Percentiles rank a stretch among this genome's conserved stretches.
Evolutionary conservation across 129 eudicot genomes (phyloP).

Genomic region (Tagetes patula): DNA sequence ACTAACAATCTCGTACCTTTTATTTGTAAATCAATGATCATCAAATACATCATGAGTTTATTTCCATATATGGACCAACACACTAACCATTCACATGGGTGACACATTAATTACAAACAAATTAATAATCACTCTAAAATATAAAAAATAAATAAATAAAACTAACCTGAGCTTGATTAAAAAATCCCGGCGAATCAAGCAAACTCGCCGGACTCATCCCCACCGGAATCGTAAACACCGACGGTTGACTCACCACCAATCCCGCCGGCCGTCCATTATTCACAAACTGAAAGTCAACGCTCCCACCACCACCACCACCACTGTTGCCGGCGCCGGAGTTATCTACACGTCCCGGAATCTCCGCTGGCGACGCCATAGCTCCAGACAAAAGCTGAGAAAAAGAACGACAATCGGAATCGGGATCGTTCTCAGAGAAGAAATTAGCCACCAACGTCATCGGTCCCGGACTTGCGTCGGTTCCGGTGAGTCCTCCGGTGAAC

Average conservation of each 20-base stretch:
- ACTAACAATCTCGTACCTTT: too few relatives aligned
- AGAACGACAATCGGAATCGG: constrained; percentile 68
- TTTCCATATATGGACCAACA: constrained; percentile 18
- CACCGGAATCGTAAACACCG: constrained; percentile 63
- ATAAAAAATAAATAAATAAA: too few relatives aligned
- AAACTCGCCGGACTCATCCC: constrained; percentile 81
- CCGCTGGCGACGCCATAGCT: constrained; percentile 53
- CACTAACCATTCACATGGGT: constrained; percentile 14
- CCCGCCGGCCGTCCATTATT: constrained; percentile 52
- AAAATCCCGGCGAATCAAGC: constrained; percentile 74
- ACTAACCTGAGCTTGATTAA: constrained; percentile 52
- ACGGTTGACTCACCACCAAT: constrained; percentile 56
- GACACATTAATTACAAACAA: constrained; percentile 15
- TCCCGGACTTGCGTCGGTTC: constrained; percentile 64
- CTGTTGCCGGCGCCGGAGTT: constrained; percentile 19
- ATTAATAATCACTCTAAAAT: background rate
- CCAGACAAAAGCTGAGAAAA: constrained; percentile 93
- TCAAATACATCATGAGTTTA: constrained; percentile 9
- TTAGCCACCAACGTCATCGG: constrained; percentile 82
- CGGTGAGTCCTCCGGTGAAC: constrained; percentile 47
- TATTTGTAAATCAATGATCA: background rate
- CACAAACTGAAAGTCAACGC: constrained; percentile 40
- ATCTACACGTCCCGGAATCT: constrained; percentile 19
- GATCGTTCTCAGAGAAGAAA: constrained; percentile 74
- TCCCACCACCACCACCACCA: constrained; percentile 29